These are phyloP conservation scores for Citrus cavaleriei DNA, from an alignment of 345 rosid species.

Conservation along the genomic window DNA sequence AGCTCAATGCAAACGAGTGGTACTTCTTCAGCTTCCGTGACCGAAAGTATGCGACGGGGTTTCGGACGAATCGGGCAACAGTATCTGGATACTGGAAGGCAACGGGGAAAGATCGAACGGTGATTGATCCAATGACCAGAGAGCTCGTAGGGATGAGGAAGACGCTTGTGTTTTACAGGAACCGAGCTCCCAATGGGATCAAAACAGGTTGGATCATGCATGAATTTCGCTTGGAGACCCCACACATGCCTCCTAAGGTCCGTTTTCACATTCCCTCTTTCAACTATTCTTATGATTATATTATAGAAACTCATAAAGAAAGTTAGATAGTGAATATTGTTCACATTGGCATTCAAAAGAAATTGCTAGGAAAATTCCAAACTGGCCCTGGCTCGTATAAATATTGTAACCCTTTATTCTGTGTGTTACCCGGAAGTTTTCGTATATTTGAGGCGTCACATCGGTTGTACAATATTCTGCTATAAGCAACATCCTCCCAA, in stretches of 20 bases:
- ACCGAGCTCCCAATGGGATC: conserved; percentile 92
- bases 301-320: neutral
- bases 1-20: conserved; percentile 92
- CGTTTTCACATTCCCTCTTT: neutral
- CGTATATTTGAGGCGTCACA: neutral
- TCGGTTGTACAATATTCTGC: neutral
- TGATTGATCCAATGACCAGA: conserved; percentile 54
- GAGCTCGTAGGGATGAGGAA: conserved; percentile 94
- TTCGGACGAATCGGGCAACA: conserved; percentile 84
- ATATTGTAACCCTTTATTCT: too few species aligned
- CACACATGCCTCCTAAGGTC: conserved; percentile 95
- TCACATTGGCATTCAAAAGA: neutral
- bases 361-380: too few species aligned
- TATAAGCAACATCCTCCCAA: too few species aligned
- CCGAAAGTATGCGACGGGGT: conserved; percentile 90
- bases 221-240: conserved; percentile 90
- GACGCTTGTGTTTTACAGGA: conserved; percentile 85
- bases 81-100: conserved; percentile 95
- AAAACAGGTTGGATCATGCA: conserved; percentile 99
- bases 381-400: too few species aligned
- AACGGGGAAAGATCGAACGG: conserved; percentile 92
- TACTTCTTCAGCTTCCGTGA: conserved; percentile 97
- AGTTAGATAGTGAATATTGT: neutral
- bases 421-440: too few species aligned
- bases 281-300: neutral